Evolutionary conservation across 257 asterid species (phyloP).

Genomic region (Solanum etuberosum): DNA sequence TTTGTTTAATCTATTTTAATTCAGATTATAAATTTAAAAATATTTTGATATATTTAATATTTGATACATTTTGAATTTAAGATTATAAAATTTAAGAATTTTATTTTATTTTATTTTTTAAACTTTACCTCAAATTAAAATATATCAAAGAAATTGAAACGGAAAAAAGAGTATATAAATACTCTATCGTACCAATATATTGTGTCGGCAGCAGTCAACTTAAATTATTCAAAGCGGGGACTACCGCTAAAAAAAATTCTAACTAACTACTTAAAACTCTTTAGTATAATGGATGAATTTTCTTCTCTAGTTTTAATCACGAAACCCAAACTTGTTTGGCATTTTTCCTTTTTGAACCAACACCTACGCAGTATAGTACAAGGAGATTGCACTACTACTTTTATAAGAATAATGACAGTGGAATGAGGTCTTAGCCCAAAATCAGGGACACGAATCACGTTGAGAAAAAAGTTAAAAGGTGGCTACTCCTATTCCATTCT

Average conservation of each 20-base stretch:
- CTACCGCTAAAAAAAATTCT: background rate
- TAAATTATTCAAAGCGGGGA: background rate
- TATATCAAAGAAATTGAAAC: no score
- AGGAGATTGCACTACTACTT: background rate
- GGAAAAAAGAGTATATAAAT: no score
- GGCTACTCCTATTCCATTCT: background rate
- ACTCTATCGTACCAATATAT: background rate
- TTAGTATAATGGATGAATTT: background rate
- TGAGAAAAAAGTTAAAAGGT: background rate
- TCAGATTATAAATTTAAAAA: no score
- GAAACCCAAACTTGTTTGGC: background rate
- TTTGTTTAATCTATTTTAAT: no score
- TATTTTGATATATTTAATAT: accelerated
- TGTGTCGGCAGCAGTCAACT: background rate
- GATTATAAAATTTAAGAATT: no score
- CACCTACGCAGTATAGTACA: background rate
- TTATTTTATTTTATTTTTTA: accelerated
- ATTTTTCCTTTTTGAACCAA: background rate
- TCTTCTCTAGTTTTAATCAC: background rate
- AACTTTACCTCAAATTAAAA: no score
- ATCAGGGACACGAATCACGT: background rate
- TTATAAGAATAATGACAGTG: background rate
- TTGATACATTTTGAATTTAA: no score
- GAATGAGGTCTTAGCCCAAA: background rate
- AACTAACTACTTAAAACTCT: no score